Evolutionary conservation across 177 flowering plant genomes (phyloP).

Genomic region (Vitis hybrid): DNA sequence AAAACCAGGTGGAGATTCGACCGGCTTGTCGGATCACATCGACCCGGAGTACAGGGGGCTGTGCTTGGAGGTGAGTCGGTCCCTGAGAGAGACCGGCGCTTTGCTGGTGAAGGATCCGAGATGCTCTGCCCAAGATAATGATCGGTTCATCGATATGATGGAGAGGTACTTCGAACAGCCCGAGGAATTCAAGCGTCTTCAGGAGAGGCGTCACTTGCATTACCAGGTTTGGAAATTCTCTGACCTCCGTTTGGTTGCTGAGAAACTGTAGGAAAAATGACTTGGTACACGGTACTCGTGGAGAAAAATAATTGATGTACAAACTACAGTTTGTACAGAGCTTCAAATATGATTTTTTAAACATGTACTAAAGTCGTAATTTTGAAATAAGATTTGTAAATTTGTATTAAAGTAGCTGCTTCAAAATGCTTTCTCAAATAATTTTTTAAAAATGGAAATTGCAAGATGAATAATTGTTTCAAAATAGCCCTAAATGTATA

Average conservation of each 20-base stretch:
- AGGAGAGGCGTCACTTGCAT: conserved; percentile 81
- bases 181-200: conserved; percentile 66
- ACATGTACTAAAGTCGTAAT: no score
- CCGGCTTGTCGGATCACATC: conserved; percentile 1
- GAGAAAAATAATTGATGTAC: no score
- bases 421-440: no score
- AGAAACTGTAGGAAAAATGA: background rate
- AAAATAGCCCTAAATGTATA: no score
- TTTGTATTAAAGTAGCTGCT: no score
- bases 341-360: no score
- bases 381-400: no score
- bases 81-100: conserved; percentile 87
- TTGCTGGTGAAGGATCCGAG: conserved; percentile 88
- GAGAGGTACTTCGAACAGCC: conserved; percentile 79
- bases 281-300: no score
- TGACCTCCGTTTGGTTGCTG: conserved; percentile 2
- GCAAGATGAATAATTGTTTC: no score
- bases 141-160: conserved; percentile 96
- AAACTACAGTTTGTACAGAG: no score
- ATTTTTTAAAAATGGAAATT: no score
- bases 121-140: conserved; percentile 83
- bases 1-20: background rate
- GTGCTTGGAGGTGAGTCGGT: conserved; percentile 72
- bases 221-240: conserved; percentile 64
- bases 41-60: conserved; percentile 30